Conservation (phyloP, 2,329 filamentous ascomycete genomes). For the Xylaria hypoxylon region DNA sequence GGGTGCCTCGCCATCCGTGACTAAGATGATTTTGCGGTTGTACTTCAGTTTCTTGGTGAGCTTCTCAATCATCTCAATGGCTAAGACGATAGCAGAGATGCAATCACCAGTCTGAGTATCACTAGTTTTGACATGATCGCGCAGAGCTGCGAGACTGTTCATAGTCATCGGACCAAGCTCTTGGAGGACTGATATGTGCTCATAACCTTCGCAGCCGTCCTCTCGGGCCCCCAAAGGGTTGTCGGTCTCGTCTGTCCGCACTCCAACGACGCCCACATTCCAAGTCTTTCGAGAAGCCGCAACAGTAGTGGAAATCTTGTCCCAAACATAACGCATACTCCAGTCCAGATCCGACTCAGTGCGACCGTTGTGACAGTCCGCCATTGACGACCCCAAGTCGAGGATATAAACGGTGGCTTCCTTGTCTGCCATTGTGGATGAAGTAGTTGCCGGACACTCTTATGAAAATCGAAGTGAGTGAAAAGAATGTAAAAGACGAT, state of each 20-base stretch:
- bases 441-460: constrained; percentile 9
- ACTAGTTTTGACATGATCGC: constrained; percentile 73
- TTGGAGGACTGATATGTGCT: constrained; percentile 85
- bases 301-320: constrained; percentile 84
- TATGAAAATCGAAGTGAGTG: constrained; percentile 8
- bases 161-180: constrained; percentile 71
- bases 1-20: constrained; percentile 82
- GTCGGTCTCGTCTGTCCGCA: constrained; percentile 81
- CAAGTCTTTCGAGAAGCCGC: constrained; percentile 76
- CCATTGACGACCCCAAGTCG: constrained; percentile 90
- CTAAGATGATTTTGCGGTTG: constrained; percentile 81
- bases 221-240: constrained; percentile 73
- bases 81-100: constrained; percentile 87
- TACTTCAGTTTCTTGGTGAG: constrained; percentile 87
- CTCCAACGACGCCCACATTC: constrained; percentile 81
- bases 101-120: constrained; percentile 79
- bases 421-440: constrained; percentile 83
- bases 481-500: constrained; percentile 10
- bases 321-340: constrained; percentile 93
- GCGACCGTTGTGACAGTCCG: constrained; percentile 75
- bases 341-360: constrained; percentile 86
- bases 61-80: constrained; percentile 84
- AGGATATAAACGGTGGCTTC: constrained; percentile 93
- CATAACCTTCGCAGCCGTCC: constrained; percentile 76
- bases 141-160: constrained; percentile 74